Evolutionary conservation across 805 yeast species (phyloP), one percentile per base, ranked within the genome.

Genomic region (Hanseniaspora lindneri): DNA sequence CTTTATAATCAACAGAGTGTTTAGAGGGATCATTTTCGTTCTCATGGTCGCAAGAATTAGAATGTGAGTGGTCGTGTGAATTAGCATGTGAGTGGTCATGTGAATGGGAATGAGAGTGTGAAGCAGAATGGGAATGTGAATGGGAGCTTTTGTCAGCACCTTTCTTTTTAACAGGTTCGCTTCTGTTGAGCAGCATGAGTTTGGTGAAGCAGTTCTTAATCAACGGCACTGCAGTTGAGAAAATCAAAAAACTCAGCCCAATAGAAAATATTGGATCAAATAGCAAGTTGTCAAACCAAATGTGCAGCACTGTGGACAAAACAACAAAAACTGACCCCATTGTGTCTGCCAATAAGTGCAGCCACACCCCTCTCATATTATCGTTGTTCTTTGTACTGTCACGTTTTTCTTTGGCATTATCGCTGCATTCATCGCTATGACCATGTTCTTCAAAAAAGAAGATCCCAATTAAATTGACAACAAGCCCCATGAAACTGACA

Each of bases 271-370:
- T 64, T 1, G 99, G 96, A 60, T 92, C 99, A 59, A 89, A 81
- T 1, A 95, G 80, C 48, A 78, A 74, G 16, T 77, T 76, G 9
- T 73, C 65, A 61, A 83, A 80, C 29, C 77, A 57, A 51, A 79
- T 76, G 8, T 89, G 83, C 34, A 92, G 65, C 4, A 86, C 48
- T 0, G 98, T 89, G 0, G 96, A 87, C 1, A 86, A 63, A n/a
- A 92, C 88, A 16, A 94, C 99, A 6, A 97, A 97, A 0, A 88
- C 94, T 0, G 97, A 89, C 0, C 99, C 99, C 35, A 92, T 67
- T 0, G 97, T 88, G 58, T 92, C 99, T 0, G 99, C 99, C 39
- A 92, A 61, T 27, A 92, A 83, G 57, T 92, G 99, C 39, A 92
- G 67, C 58, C 92, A 92, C 4, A 92, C 85, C 13, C 99, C 99